Base-by-base conservation (phyloP, 2,329 filamentous ascomycete genomes). In the Cordyceps farinosa region DNA sequence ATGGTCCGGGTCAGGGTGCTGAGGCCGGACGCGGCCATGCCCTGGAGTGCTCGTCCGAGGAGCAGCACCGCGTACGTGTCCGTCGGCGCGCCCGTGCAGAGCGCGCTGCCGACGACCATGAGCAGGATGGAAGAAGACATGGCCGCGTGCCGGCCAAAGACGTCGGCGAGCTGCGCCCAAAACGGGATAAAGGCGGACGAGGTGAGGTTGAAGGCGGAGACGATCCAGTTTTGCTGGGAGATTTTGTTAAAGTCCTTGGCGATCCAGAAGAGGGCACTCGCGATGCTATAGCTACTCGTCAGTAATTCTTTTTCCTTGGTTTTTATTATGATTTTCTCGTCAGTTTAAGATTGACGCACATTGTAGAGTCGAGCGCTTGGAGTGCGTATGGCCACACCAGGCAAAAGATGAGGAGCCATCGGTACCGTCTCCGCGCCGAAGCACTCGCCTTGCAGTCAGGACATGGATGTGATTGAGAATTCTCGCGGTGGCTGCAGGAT, bases 131-230 rank as follows among this genome's bases (percentile, higher is more conserved):
- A 78, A 9, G 80, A 75, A 55, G 88, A 85, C 8, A 90, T 75
- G 5, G 83, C 77, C 6, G 75, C 76, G 69, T 89, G 83, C 2
- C 87, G 81, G 17, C 87, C 87, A 67, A 87, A 89, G 34, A 89
- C 80, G 66, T 90, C 85, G 17, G 85, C 82, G 51, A 87, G 78
- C 67, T 89, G 87, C 1, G 84, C 85, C 75, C 86, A 89, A 59
- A 84, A 82, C 3, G 87, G 87, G 9, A 90, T 86, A 66, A 89
- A 90, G 1, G 87, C 83, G 1, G 87, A 87, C 0, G 85, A 84
- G 0, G 86, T 87, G 15, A 91, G 77, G 59, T 87, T 90, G 73
- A 89, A 90, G 7, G 86, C 79, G 0, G 87, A 87, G 22, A 90
- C 83, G 69, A 91, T 88, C 86, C 87, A 90, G 69, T 88, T 89